Evolutionary conservation across 305 asterid species (phyloP).

Genomic region (Fraxinus sp.): DNA sequence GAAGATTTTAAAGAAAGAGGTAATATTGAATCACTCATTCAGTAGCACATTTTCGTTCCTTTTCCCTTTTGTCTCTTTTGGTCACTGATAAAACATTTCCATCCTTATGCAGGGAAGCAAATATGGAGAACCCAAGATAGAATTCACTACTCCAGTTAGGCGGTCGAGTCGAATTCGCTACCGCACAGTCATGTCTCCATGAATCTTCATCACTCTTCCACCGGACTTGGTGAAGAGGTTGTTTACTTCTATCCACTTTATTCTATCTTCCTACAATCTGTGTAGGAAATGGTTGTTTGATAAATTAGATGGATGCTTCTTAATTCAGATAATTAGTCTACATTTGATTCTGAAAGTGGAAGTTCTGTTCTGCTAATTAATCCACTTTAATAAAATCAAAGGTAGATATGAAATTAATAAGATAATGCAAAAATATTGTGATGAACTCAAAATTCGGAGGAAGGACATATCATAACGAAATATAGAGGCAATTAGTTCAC

Average conservation of each 20-base stretch:
- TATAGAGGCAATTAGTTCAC: background rate
- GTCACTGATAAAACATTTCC: background rate
- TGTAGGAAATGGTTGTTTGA: background rate
- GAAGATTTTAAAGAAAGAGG: slow-evolving; percentile 52
- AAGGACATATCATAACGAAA: background rate
- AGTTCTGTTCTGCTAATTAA: background rate
- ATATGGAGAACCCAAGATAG: slow-evolving; percentile 35
- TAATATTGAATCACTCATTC: slow-evolving; percentile 8
- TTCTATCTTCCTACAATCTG: background rate
- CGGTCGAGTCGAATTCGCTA: slow-evolving; percentile 65
- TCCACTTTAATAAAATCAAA: background rate
- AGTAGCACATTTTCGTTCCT: background rate
- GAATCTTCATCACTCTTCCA: slow-evolving; percentile 19
- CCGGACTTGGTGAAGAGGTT: slow-evolving; percentile 6
- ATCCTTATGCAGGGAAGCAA: slow-evolving; percentile 38
- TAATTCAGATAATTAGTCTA: background rate
- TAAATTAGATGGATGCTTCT: background rate
- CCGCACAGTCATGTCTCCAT: slow-evolving; percentile 49
- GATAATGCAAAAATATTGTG: background rate
- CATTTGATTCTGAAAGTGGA: background rate
- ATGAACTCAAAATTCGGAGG: background rate
- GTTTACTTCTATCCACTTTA: background rate
- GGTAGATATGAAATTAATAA: background rate
- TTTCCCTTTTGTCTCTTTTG: background rate
- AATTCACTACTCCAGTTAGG: slow-evolving; percentile 58